phyloP scores from a whole-genome alignment of 2,329 filamentous ascomycete species.

The Geosmithia morbida region DNA sequence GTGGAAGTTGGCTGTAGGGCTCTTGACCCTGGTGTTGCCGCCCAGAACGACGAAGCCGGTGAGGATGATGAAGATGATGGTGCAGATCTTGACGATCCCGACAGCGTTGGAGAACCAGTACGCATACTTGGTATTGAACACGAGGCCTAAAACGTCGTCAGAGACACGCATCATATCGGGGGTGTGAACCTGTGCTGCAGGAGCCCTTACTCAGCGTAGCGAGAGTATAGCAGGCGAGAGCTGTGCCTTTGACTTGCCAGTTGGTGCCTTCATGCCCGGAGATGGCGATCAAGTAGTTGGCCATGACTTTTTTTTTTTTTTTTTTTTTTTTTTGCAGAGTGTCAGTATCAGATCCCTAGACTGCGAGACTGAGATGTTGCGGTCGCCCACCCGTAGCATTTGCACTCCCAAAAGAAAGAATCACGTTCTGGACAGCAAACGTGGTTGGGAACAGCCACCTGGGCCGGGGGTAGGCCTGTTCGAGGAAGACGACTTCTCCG shows the following conservation, averaged over 20 bases:
- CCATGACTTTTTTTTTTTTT: background rate
- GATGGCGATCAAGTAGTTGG: background rate
- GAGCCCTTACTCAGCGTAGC: background rate
- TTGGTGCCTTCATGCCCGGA: background rate
- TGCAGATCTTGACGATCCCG: conserved; percentile 43
- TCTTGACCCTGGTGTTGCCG: conserved; percentile 15
- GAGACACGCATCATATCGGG: too few species aligned
- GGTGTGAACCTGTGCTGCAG: background rate
- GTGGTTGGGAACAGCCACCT: conserved; percentile 48
- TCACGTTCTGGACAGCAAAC: conserved; percentile 48
- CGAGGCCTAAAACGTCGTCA: conserved; percentile 8
- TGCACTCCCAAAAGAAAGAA: conserved; percentile 46
- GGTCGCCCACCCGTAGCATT: background rate
- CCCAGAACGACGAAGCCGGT: conserved; percentile 46
- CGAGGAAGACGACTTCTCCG: conserved; percentile 52
- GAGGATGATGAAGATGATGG: conserved; percentile 46
- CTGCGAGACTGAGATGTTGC: background rate
- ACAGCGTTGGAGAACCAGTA: conserved; percentile 40
- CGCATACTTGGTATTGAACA: conserved; percentile 42
- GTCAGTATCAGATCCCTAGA: too few species aligned
- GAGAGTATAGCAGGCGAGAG: background rate
- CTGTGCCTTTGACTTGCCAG: background rate
- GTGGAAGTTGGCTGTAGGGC: conserved; percentile 19
- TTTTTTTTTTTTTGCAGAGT: too few species aligned
- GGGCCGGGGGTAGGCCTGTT: conserved; percentile 52